Evolutionary conservation across 441 rosid genomes (phyloP).

Genomic region (Sinapis alba): DNA sequence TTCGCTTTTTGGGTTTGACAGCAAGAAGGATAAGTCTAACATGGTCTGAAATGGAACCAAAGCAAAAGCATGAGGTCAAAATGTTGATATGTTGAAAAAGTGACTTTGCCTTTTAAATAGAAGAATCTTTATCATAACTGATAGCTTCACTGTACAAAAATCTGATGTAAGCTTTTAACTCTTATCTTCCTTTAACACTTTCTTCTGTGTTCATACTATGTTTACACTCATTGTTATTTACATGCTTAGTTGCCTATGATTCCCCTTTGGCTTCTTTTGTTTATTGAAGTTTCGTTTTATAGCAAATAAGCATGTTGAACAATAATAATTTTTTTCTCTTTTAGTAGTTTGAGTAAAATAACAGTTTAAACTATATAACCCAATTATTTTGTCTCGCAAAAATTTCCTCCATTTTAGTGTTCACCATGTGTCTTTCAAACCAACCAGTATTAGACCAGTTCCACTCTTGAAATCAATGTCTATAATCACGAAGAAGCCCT

Average conservation of each 20-base stretch:
- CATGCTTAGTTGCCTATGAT: conserved; percentile 22
- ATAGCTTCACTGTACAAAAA: conserved; percentile 41
- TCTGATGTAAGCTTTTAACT: conserved; percentile 31
- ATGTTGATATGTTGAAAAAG: conserved; percentile 32
- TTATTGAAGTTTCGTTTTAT: background rate
- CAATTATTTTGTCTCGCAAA: too few species aligned
- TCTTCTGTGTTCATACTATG: conserved; percentile 27
- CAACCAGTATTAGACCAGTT: too few species aligned
- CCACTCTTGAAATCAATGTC: too few species aligned
- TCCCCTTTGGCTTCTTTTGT: conserved; percentile 16
- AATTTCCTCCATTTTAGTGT: background rate
- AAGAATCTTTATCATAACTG: conserved; percentile 14
- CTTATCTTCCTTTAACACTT: conserved; percentile 24
- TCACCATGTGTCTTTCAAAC: background rate
- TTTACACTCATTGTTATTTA: conserved; percentile 26
- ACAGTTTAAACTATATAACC: too few species aligned
- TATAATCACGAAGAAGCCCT: too few species aligned
- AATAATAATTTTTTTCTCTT: background rate
- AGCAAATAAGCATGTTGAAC: background rate
- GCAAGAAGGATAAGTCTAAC: conserved; percentile 73
- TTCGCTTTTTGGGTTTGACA: conserved; percentile 79
- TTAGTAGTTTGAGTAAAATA: background rate
- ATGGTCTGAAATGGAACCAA: conserved; percentile 35
- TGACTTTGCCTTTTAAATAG: background rate
- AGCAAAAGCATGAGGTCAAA: background rate